These are phyloP conservation scores for Apiospora rasikravindrae DNA, from an alignment of 2,329 filamentous ascomycete species.

Conservation along the genomic window DNA sequence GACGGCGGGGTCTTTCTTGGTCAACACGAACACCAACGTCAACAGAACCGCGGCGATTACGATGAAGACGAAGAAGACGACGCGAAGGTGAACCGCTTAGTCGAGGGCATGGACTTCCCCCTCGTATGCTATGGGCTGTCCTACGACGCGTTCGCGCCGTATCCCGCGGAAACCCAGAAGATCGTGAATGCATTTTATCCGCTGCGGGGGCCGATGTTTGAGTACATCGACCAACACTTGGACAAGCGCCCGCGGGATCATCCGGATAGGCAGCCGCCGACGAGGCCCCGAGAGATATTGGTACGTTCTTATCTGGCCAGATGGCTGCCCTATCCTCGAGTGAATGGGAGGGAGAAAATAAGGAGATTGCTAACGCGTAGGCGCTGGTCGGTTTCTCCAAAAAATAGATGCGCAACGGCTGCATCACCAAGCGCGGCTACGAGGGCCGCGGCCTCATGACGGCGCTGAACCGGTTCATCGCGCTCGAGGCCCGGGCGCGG, in stretches of 20 bases:
- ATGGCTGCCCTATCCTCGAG: too few relatives aligned
- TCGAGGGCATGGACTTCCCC: background rate
- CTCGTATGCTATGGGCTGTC: background rate
- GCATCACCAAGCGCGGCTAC: conserved; percentile 24
- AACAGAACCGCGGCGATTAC: too few relatives aligned
- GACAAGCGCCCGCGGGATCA: background rate
- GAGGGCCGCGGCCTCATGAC: conserved; percentile 24
- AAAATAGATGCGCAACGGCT: conserved; percentile 19
- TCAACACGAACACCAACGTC: too few relatives aligned
- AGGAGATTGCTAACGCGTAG: background rate
- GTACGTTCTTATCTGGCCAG: too few relatives aligned
- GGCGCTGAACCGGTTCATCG: conserved; percentile 26
- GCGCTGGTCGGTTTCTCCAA: too few relatives aligned
- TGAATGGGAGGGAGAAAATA: too few relatives aligned
- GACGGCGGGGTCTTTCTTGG: background rate
- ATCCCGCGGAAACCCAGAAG: background rate
- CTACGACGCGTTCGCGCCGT: background rate
- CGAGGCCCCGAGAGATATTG: background rate
- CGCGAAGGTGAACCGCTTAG: background rate
- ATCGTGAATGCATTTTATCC: background rate
- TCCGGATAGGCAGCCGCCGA: background rate
- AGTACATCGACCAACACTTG: background rate
- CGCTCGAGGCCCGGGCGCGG: conserved; percentile 25
- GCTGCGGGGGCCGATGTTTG: background rate
- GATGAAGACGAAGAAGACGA: background rate